phyloP scores from a whole-genome alignment of 2,329 filamentous ascomycete species.

The Sclerotiophoma versabilis region DNA sequence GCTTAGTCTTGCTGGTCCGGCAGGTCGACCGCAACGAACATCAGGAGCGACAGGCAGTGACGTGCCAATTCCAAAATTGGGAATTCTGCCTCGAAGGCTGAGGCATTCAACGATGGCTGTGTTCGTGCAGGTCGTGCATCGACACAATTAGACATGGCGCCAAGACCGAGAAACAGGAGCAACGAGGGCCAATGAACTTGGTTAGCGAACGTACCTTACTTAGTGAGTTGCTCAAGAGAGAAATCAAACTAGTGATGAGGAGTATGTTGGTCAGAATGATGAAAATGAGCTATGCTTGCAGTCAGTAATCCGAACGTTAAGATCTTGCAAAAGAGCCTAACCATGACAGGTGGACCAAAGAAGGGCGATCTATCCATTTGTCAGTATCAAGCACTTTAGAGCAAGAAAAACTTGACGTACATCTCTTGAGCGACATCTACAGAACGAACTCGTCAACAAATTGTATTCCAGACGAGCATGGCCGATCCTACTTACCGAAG shows the following conservation, averaged over 20 bases:
- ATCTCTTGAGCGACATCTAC: constrained; percentile 57
- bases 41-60: not conserved
- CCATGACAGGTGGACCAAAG: constrained; percentile 61
- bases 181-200: constrained; percentile 28
- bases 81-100: constrained; percentile 15
- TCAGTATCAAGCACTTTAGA: constrained; percentile 18
- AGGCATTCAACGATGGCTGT: constrained; percentile 27
- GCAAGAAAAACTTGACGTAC: constrained; percentile 20
- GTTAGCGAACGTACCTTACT: constrained; percentile 56
- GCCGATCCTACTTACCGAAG: constrained; percentile 61
- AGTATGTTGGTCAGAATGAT: constrained; percentile 80
- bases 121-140: constrained; percentile 22
- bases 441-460: constrained; percentile 31
- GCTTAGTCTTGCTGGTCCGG: not conserved
- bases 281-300: constrained; percentile 66
- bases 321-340: constrained; percentile 27
- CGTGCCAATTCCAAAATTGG: not conserved
- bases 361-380: constrained; percentile 56
- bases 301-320: constrained; percentile 37
- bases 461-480: not conserved
- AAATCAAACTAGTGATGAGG: constrained; percentile 78
- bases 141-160: constrained; percentile 22
- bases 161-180: constrained; percentile 13
- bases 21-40: not conserved
- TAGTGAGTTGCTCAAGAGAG: constrained; percentile 79